Evolutionary conservation across 2,329 filamentous ascomycete species (phyloP).

Genomic region (Pseudogymnoascus verrucosus): DNA sequence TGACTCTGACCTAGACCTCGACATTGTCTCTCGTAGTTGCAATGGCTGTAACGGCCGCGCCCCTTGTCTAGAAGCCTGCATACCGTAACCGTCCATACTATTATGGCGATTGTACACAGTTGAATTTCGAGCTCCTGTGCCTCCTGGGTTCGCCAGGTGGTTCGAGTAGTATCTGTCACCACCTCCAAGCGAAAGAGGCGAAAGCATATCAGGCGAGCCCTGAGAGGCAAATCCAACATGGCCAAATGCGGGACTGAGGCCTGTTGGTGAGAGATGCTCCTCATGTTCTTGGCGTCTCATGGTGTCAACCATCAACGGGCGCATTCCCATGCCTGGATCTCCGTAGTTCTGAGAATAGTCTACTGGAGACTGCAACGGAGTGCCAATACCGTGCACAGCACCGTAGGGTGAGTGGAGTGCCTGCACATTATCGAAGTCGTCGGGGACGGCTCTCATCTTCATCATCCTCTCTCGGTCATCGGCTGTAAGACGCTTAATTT

Average conservation of each 20-base stretch:
- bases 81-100: constrained; percentile 40
- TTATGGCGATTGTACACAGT: constrained; percentile 46
- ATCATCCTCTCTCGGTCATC: constrained; percentile 65
- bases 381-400: constrained; percentile 34
- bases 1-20: constrained; percentile 48
- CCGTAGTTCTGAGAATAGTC: constrained; percentile 40
- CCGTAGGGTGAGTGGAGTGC: constrained; percentile 57
- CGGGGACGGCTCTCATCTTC: constrained; percentile 62
- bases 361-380: constrained; percentile 27
- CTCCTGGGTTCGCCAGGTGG: constrained; percentile 40
- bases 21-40: constrained; percentile 49
- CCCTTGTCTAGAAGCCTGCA: constrained; percentile 37
- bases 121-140: constrained; percentile 40
- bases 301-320: constrained; percentile 60
- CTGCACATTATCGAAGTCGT: constrained; percentile 63
- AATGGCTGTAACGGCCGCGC: constrained; percentile 49
- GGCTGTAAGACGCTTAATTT: constrained; percentile 63
- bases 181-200: constrained; percentile 47
- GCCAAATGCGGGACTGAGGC: constrained; percentile 59
- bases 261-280: constrained; percentile 59
- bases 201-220: constrained; percentile 45
- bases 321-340: constrained; percentile 49
- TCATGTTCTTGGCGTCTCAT: constrained; percentile 51
- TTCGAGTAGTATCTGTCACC: constrained; percentile 47
- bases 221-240: constrained; percentile 55